Evolutionary conservation across 371 early-diverging fungal species (phyloP).

Genomic region (Chytridium lagenaria): DNA sequence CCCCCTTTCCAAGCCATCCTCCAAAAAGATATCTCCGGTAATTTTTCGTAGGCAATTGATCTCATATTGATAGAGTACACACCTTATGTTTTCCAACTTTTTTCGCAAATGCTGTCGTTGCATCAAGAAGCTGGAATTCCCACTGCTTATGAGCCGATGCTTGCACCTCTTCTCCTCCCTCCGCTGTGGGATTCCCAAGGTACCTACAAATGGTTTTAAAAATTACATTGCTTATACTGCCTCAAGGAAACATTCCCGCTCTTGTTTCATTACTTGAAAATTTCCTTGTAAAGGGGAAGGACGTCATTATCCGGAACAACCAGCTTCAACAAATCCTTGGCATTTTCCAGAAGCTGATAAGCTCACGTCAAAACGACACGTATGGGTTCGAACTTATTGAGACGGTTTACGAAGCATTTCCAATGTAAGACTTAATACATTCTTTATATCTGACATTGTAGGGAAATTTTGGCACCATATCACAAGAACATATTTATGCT

Average conservation of each 20-base stretch:
- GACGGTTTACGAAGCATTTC: conserved; percentile 71
- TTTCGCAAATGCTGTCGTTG: conserved; percentile 82
- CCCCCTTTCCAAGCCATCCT: conserved; percentile 68
- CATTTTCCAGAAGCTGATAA: conserved; percentile 90
- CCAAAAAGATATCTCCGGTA: conserved; percentile 58
- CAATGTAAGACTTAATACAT: conserved; percentile 62
- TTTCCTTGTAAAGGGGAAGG: conserved; percentile 77
- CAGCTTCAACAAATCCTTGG: conserved; percentile 88
- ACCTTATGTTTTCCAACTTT: conserved; percentile 95
- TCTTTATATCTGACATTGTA: conserved; percentile 20
- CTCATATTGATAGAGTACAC: conserved; percentile 93
- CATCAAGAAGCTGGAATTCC: conserved; percentile 76
- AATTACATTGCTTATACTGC: neutral
- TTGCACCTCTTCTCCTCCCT: conserved; percentile 83
- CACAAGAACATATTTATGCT: conserved; percentile 78
- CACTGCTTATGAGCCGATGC: conserved; percentile 69
- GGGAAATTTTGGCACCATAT: conserved; percentile 66
- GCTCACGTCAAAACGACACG: conserved; percentile 82
- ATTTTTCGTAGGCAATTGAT: no score
- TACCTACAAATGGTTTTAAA: conserved; percentile 27
- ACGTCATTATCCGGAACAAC: conserved; percentile 62
- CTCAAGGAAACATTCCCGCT: conserved; percentile 87
- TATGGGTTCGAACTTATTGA: conserved; percentile 83
- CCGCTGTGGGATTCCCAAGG: conserved; percentile 85
- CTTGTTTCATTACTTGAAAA: conserved; percentile 85